Conservation (phyloP, 805 yeast genomes). For the Sugiyamaella qingdaonensis region DNA sequence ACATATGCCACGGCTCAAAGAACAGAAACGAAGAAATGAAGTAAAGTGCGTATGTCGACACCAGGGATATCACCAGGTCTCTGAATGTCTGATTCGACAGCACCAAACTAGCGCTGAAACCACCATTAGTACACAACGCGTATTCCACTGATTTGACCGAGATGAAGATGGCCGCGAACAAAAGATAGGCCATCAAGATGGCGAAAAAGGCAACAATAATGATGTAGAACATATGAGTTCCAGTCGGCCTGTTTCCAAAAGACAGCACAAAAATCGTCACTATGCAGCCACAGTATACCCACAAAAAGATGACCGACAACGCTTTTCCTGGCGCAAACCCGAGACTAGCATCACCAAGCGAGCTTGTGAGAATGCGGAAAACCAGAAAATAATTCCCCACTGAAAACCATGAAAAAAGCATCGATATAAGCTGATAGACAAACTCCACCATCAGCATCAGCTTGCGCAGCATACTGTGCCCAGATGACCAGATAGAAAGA, state of each 20-base stretch:
- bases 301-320: slow-evolving; percentile 70
- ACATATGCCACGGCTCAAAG: slow-evolving; percentile 89
- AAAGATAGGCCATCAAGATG: slow-evolving; percentile 79
- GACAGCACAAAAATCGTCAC: slow-evolving; percentile 84
- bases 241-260: slow-evolving; percentile 91
- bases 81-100: slow-evolving; percentile 71
- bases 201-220: slow-evolving; percentile 79
- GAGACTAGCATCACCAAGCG: slow-evolving; percentile 61
- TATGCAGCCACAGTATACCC: slow-evolving; percentile 79
- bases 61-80: slow-evolving; percentile 80
- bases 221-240: slow-evolving; percentile 74
- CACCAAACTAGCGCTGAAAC: slow-evolving; percentile 41
- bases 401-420: slow-evolving; percentile 88
- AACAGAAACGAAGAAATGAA: slow-evolving; percentile 73
- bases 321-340: slow-evolving; percentile 70
- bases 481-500: slow-evolving; percentile 70
- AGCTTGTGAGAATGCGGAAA: slow-evolving; percentile 78
- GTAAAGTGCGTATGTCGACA: slow-evolving; percentile 79
- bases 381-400: slow-evolving; percentile 86
- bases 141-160: slow-evolving; percentile 67
- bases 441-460: slow-evolving; percentile 72
- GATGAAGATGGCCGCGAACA: slow-evolving; percentile 80
- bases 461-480: slow-evolving; percentile 64
- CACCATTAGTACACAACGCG: slow-evolving; percentile 42
- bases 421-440: slow-evolving; percentile 65